Evolutionary conservation across 2,329 filamentous ascomycete species (phyloP), one percentile per base, ranked within the genome.

Genomic region (Ophiosphaerella korrae): DNA sequence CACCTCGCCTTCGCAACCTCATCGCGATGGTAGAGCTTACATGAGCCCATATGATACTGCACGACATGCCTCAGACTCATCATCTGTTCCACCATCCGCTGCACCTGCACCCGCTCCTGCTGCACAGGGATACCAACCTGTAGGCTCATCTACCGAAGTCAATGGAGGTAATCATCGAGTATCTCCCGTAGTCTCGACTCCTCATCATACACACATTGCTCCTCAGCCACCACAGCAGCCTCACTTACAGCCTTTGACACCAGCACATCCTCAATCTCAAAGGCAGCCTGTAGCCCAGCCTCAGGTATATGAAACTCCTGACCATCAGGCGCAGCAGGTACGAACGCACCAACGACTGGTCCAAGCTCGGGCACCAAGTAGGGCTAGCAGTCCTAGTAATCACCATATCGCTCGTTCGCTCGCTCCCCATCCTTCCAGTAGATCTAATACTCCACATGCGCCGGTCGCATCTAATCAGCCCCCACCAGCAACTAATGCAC

Each of bases 361-460:
- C 32, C 45, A 50, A 13, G 53, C 50, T 48, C 62, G 53, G 42
- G 52, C 63, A 7, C 47, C 60, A 3, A 68, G 60, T 47, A 63
- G 64, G 36, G 51, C 63, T 32, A 64, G 62, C 42, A 66, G 66
- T 37, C 64, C 67, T 33, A 45, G 48, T 23, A 42, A 47, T 33
- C 57, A 62, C 23, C 57, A 53, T n/a, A 42, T 49, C 42, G 52
- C 57, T 12, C 67, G 65, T 33, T 60, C 62, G 38, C 55, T 67
- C 34, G 62, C 60, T 41, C 64, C 62, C 14, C 60, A 66, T 38
- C 63, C 61, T 45, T 48, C 54, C 18, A 70, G 66, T 52, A 62
- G 66, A 55, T 67, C 65, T 40, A 66, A 52, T 45, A 68, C 66
- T 35, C 66, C 66, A 24, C 60, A 63, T 42, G 55, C 62, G 42